Evolutionary conservation across 768 basidiomycete genomes (phyloP).

Genomic region (Suillus discolor): DNA sequence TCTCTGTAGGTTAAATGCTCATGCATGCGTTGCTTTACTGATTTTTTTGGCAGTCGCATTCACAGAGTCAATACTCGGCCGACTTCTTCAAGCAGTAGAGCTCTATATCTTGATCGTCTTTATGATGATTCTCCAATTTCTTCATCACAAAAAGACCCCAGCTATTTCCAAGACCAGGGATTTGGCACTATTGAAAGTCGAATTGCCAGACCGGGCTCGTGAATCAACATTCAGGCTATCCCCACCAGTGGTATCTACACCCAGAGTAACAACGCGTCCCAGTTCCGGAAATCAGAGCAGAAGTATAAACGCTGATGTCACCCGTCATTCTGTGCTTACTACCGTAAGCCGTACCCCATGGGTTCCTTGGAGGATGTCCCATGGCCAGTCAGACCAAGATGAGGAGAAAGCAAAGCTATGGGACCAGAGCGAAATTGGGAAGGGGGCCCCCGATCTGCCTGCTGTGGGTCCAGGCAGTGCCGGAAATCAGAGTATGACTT

Average conservation of each 20-base stretch:
- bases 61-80: constrained; percentile 70
- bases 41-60: constrained; percentile 52
- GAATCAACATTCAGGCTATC: constrained; percentile 29
- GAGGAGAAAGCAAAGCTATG: constrained; percentile 35
- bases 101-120: constrained; percentile 64
- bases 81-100: constrained; percentile 64
- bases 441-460: constrained; percentile 20
- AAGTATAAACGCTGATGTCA: constrained; percentile 14
- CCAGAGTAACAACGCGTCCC: constrained; percentile 26
- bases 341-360: constrained; percentile 39
- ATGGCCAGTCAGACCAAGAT: constrained; percentile 22
- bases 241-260: constrained; percentile 25
- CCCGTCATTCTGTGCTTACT: constrained; percentile 20
- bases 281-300: constrained; percentile 9
- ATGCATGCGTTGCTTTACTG: constrained; percentile 14
- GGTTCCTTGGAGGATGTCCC: constrained; percentile 34
- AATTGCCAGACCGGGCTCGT: constrained; percentile 28
- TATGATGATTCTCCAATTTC: constrained; percentile 50
- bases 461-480: constrained; percentile 11
- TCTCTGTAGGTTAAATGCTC: constrained; percentile 47
- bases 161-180: constrained; percentile 3
- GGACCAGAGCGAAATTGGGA: constrained; percentile 35
- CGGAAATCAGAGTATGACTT: background rate
- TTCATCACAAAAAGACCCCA: constrained; percentile 25
- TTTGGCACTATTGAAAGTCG: constrained; percentile 11